Base-by-base conservation (phyloP, 2,329 filamentous ascomycete genomes). In the Cadophora sp. region DNA sequence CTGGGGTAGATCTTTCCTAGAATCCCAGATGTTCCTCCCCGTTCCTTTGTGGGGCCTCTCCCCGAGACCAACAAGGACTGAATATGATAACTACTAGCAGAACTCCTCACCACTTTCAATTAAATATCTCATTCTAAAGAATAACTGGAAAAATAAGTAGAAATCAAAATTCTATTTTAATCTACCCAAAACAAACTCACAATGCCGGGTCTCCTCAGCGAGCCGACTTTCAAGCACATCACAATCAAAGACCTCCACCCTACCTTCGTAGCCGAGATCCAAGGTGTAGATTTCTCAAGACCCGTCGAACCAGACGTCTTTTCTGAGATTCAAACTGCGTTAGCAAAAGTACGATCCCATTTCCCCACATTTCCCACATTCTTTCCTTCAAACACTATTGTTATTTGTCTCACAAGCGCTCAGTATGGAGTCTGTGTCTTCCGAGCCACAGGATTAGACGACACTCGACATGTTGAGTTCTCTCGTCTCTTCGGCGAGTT, bases 351-450 rank as follows among this genome's bases (percentile, higher is more conserved):
- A 60, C n/a, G 59, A 45, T 39, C 33, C 18, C 18, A 9, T 22
- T 20, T n/a, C n/a, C 27, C 7, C 30, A 27, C 20, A 13, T 24
- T 56, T n/a, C 9, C 8, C 7, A 39, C 5, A 36, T 13, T 14
- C 45, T 14, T 20, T 68, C 76, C 30, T 51, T 51, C 13, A 27
- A 39, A 18, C 5, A 22, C 33, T 4, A 36, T 18, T 24, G 22
- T 39, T 30, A 30, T 30, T 30, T 22, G 22, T n/a, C 33, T 55
- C 43, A 51, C 27, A 60, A 30, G 7, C 16, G 16, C 5, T 41
- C 41, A 86, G 83, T 85, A 87, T 69, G 85, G 84, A 24, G 81
- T 86, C 22, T 77, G 81, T 45, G 81, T 86, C 22, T 83, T 87
- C 73, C 83, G 84, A 47, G 73, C 80, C 16, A 85, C 85, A 1